These are phyloP conservation scores for Marasmius tenuissimus DNA, from an alignment of 1,284 basidiomycete genomes.

Conservation along the genomic window DNA sequence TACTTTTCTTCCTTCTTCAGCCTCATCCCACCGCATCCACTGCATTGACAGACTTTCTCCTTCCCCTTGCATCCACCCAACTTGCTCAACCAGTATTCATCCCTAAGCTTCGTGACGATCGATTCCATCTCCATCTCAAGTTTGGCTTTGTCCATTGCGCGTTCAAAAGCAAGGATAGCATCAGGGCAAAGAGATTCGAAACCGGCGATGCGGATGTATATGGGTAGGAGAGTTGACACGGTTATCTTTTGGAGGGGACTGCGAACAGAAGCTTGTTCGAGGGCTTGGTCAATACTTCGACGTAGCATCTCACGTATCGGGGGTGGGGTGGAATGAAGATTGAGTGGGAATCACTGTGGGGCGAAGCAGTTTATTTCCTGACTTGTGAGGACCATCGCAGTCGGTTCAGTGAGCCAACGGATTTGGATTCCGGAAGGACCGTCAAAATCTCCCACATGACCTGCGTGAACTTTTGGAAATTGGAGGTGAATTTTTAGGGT, in stretches of 20 bases:
- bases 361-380: neutral
- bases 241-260: slow-evolving; percentile 13
- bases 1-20: neutral
- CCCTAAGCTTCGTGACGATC: slow-evolving; percentile 17
- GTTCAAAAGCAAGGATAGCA: slow-evolving; percentile 21
- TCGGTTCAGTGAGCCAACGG: neutral
- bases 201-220: slow-evolving; percentile 21
- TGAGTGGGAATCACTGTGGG: neutral
- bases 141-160: slow-evolving; percentile 23
- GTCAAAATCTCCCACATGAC: too few relatives aligned
- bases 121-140: slow-evolving; percentile 6
- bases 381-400: neutral
- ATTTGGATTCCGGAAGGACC: too few relatives aligned
- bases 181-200: slow-evolving; percentile 15
- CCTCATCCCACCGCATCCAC: slow-evolving; percentile 18
- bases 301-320: neutral
- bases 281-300: slow-evolving; percentile 21
- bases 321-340: neutral
- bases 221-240: slow-evolving; percentile 18
- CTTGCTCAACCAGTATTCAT: slow-evolving; percentile 24
- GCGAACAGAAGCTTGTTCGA: slow-evolving; percentile 12
- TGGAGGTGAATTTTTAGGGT: too few relatives aligned
- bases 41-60: slow-evolving; percentile 15
- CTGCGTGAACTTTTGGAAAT: too few relatives aligned
- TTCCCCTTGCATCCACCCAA: slow-evolving; percentile 17